Percentiles rank a stretch among this genome's conserved stretches.
Evolutionary conservation across 495 filamentous ascomycete species (phyloP).

Genomic region (Margaritispora aquatica): DNA sequence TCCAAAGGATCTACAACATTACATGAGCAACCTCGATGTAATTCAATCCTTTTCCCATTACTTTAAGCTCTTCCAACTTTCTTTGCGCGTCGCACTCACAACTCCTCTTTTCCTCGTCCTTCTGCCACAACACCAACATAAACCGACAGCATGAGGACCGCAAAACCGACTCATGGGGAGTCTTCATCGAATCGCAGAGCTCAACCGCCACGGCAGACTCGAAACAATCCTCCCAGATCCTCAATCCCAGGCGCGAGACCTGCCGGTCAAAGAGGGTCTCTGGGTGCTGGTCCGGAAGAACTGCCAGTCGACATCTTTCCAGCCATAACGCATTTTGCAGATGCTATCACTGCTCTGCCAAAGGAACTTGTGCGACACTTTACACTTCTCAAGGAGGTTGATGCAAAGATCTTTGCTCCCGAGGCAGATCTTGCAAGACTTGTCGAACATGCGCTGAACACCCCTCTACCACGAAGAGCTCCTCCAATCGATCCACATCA

Average conservation of each 20-base stretch:
- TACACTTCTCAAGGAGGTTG: slow-evolving; percentile 91
- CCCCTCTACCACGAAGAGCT: slow-evolving; percentile 39
- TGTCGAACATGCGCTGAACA: slow-evolving; percentile 58
- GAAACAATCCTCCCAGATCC: slow-evolving; percentile 45
- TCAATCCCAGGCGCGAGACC: slow-evolving; percentile 36
- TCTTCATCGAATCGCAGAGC: slow-evolving; percentile 44
- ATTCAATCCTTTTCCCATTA: background rate
- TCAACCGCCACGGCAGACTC: slow-evolving; percentile 54
- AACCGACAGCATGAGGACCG: slow-evolving; percentile 41
- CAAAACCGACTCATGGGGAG: slow-evolving; percentile 36
- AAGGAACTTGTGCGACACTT: slow-evolving; percentile 93
- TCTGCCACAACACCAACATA: background rate
- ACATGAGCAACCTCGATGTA: background rate
- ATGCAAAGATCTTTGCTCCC: slow-evolving; percentile 82
- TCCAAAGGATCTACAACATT: background rate
- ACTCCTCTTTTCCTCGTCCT: background rate
- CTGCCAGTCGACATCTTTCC: slow-evolving; percentile 70
- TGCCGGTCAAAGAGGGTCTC: slow-evolving; percentile 32
- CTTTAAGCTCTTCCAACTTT: background rate
- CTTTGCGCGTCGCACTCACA: background rate
- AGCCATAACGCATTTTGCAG: slow-evolving; percentile 89
- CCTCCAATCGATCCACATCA: slow-evolving; percentile 25
- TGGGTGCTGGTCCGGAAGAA: slow-evolving; percentile 29
- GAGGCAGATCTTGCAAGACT: slow-evolving; percentile 66
- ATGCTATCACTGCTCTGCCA: slow-evolving; percentile 86